Conservation (phyloP, 2,329 filamentous ascomycete genomes). For the Fusarium tjaetaba region DNA sequence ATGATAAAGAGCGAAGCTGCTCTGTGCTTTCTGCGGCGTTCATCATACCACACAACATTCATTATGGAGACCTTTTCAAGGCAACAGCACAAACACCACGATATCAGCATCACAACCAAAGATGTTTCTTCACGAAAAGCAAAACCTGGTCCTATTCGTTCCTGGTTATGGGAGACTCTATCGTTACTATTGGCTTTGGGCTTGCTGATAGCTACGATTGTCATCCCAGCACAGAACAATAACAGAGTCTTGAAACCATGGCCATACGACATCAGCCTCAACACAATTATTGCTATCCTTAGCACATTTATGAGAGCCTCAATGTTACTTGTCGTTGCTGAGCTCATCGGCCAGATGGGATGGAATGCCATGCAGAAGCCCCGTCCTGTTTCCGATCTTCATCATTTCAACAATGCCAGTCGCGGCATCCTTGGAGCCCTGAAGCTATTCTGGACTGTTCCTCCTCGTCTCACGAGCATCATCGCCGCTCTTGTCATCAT, state of each 20-base stretch:
- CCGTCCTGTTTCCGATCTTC: background rate
- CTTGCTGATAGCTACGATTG: background rate
- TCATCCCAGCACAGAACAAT: background rate
- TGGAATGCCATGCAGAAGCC: background rate
- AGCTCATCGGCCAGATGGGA: background rate
- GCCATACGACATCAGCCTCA: slow-evolving; percentile 13
- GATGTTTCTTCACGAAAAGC: background rate
- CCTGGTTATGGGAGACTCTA: background rate
- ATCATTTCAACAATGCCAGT: slow-evolving; percentile 2
- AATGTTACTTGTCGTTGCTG: slow-evolving; percentile 5
- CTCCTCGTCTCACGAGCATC: background rate
- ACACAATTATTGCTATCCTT: slow-evolving; percentile 1
- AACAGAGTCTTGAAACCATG: background rate
- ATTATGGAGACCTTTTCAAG: background rate
- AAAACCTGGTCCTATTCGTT: background rate
- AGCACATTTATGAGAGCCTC: slow-evolving; percentile 12
- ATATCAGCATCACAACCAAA: background rate
- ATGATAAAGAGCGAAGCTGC: background rate
- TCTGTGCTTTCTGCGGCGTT: background rate
- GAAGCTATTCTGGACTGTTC: background rate
- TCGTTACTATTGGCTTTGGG: background rate
- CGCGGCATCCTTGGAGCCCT: background rate
- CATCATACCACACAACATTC: background rate
- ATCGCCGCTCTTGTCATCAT: background rate
- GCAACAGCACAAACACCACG: background rate